Evolutionary conservation across 176 grass and related monocot species (phyloP).

Genomic region (maize (Zea mays)): DNA sequence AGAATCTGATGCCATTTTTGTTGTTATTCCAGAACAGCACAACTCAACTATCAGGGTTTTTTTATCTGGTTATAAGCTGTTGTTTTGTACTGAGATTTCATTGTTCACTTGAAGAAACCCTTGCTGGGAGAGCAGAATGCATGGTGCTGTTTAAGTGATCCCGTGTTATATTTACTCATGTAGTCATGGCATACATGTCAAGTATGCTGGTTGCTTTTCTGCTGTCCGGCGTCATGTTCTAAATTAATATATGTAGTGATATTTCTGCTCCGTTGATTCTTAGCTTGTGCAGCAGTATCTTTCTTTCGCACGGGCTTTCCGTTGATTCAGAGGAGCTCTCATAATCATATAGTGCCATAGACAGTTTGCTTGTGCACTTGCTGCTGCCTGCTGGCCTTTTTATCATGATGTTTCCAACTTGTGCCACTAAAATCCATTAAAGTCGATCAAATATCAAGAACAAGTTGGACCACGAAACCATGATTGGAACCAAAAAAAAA

Average conservation of each 20-base stretch:
- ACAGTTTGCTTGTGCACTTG: background rate
- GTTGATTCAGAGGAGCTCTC: background rate
- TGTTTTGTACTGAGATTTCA: slow-evolving; percentile 29
- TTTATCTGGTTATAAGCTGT: background rate
- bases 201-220: background rate
- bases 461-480: background rate
- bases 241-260: background rate
- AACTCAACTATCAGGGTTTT: background rate
- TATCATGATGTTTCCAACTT: background rate
- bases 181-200: background rate
- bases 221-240: background rate
- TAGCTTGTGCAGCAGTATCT: background rate
- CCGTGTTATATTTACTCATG: background rate
- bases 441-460: background rate
- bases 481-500: background rate
- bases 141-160: background rate
- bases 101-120: background rate
- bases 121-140: slow-evolving; percentile 2
- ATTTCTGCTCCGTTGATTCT: background rate
- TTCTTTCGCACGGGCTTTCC: background rate
- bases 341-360: background rate
- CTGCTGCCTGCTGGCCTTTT: too few species aligned
- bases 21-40: background rate
- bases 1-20: background rate
- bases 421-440: too few species aligned